Percentiles rank a stretch among this genome's conserved stretches.
phyloP scores from a whole-genome alignment of 1,284 basidiomycete species.

The Naganishia albida region DNA sequence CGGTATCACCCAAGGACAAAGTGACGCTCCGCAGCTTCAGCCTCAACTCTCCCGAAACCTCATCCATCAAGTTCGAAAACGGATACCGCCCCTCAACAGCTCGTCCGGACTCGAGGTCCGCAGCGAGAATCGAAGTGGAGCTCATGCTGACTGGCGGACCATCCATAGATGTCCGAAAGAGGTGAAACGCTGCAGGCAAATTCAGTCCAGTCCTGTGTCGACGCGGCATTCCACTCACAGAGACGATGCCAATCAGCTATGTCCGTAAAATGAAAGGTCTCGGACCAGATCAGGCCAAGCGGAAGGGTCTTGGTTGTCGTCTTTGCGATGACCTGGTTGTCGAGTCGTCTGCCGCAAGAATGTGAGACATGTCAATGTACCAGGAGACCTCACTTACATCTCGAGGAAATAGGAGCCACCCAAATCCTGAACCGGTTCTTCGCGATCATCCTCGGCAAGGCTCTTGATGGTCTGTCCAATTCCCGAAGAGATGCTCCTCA shows the following conservation, averaged over 20 bases:
- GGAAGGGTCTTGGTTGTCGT: neutral
- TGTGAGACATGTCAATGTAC: neutral
- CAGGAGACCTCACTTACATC: slow-evolving; percentile 14
- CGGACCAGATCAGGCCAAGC: slow-evolving; percentile 17
- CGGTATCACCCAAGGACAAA: slow-evolving; percentile 8
- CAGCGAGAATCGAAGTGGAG: slow-evolving; percentile 13
- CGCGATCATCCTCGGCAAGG: slow-evolving; percentile 27
- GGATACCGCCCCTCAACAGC: slow-evolving; percentile 22
- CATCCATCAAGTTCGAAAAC: slow-evolving; percentile 23
- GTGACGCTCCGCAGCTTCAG: slow-evolving; percentile 8
- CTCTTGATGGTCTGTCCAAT: slow-evolving; percentile 28
- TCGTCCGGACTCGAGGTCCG: slow-evolving; percentile 11
- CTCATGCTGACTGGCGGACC: slow-evolving; percentile 5
- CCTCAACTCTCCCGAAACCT: slow-evolving; percentile 21
- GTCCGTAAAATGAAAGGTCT: slow-evolving; percentile 18
- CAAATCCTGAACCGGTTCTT: slow-evolving; percentile 1
- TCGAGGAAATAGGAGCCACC: slow-evolving; percentile 22
- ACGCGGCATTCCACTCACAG: neutral
- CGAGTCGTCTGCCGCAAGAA: slow-evolving; percentile 3
- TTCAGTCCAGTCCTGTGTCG: neutral
- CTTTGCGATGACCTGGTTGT: slow-evolving; percentile 7
- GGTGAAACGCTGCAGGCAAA: slow-evolving; percentile 3
- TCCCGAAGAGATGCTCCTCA: slow-evolving; percentile 28
- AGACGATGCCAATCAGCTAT: slow-evolving; percentile 23
- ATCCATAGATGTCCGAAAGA: slow-evolving; percentile 6